A percentile compares a stretch with the other conserved stretches of the same genome.
These are phyloP conservation scores for Sporothrix curviconia DNA, from an alignment of 2,329 filamentous ascomycete species.

Conservation along the genomic window DNA sequence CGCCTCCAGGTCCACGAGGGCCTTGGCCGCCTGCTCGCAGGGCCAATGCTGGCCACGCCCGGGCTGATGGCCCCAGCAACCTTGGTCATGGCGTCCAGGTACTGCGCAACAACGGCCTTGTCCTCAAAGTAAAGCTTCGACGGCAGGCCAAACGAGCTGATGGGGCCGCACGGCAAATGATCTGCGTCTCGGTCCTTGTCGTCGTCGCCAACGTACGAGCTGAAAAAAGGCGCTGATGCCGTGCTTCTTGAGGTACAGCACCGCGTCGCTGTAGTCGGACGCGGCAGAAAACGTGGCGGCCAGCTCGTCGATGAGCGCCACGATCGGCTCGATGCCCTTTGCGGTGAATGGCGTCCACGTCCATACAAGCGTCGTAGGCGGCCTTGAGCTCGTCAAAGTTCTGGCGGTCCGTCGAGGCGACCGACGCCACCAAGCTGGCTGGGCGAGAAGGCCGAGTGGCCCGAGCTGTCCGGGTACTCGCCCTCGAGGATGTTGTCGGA, in stretches of 20 bases:
- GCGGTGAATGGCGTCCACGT: slow-evolving; percentile 52
- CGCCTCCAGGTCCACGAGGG: slow-evolving; percentile 21
- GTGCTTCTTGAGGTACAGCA: slow-evolving; percentile 40
- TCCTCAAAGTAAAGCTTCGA: slow-evolving; percentile 57
- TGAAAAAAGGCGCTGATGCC: slow-evolving; percentile 36
- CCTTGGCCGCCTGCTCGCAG: slow-evolving; percentile 25
- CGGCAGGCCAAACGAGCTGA: slow-evolving; percentile 51
- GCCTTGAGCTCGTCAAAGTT: slow-evolving; percentile 62
- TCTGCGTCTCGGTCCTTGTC: slow-evolving; percentile 33
- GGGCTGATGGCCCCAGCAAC: slow-evolving; percentile 31
- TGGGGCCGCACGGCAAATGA: slow-evolving; percentile 37
- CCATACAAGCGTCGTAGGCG: slow-evolving; percentile 59
- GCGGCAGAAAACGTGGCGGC: slow-evolving; percentile 33
- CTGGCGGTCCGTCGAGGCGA: slow-evolving; percentile 44
- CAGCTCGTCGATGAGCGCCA: slow-evolving; percentile 48
- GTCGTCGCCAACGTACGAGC: slow-evolving; percentile 34
- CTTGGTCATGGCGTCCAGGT: slow-evolving; percentile 38
- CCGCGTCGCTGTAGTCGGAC: slow-evolving; percentile 35
- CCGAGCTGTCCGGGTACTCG: slow-evolving; percentile 39
- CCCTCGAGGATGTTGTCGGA: slow-evolving; percentile 60
- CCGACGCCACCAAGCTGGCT: slow-evolving; percentile 27
- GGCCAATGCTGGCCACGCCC: slow-evolving; percentile 19
- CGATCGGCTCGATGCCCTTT: slow-evolving; percentile 49
- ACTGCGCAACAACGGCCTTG: slow-evolving; percentile 44
- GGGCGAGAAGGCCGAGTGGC: slow-evolving; percentile 40